Evolutionary conservation across 2,329 filamentous ascomycete genomes (phyloP).

Genomic region (Thelonectria blattea): DNA sequence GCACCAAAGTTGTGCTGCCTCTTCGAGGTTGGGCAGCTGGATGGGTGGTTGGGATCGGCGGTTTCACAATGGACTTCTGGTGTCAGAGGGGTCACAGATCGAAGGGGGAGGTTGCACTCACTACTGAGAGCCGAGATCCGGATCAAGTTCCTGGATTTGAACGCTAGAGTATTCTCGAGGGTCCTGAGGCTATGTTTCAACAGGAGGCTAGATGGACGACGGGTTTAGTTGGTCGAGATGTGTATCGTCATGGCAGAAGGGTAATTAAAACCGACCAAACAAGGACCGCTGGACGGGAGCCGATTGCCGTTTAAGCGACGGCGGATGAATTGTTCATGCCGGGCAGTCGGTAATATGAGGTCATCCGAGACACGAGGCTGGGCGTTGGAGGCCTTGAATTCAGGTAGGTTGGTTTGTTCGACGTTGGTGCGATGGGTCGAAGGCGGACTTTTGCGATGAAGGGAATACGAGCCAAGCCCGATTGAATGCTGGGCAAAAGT

Average conservation of each 20-base stretch:
- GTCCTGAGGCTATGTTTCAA: constrained; percentile 1
- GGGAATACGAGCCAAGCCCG: too few relatives aligned
- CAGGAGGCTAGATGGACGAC: neutral
- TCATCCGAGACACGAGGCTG: too few relatives aligned
- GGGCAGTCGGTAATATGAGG: neutral
- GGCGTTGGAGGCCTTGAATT: neutral
- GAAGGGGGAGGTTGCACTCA: constrained; percentile 1
- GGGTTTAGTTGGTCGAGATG: neutral
- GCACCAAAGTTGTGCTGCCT: neutral
- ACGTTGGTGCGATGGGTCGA: neutral
- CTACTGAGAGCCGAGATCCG: constrained; percentile 10
- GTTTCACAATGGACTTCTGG: constrained; percentile 13
- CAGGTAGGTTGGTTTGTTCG: neutral
- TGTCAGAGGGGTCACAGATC: constrained; percentile 16
- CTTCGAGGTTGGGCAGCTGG: neutral
- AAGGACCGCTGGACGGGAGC: neutral
- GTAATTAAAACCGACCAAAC: neutral
- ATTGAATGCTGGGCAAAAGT: too few relatives aligned
- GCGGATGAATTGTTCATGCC: constrained; percentile 17
- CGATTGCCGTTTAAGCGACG: constrained; percentile 14
- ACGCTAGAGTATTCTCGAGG: neutral
- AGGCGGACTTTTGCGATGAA: neutral
- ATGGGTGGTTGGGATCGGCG: neutral
- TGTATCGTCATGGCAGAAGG: too few relatives aligned
- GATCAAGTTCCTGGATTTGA: neutral